These are phyloP conservation scores for Metschnikowia kunwiensis DNA, from an alignment of 805 yeast species.

Conservation along the genomic window DNA sequence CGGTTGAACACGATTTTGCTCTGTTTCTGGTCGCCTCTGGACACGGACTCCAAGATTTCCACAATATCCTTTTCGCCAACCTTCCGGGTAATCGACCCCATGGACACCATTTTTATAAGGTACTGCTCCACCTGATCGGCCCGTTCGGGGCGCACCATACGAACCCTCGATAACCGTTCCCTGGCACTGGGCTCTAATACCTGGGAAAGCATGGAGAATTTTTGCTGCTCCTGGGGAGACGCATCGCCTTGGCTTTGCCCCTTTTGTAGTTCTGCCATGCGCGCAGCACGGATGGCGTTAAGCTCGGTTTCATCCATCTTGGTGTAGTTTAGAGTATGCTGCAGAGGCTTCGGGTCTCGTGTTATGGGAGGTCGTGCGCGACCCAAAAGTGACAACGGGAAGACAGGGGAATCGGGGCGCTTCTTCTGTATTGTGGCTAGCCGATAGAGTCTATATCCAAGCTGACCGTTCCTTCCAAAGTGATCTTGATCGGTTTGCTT, in stretches of 20 bases:
- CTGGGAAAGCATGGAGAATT: slow-evolving; percentile 52
- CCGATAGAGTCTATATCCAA: too few relatives aligned
- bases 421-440: too few relatives aligned
- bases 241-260: slow-evolving; percentile 36
- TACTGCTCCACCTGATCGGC: slow-evolving; percentile 86
- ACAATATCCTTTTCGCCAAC: slow-evolving; percentile 82
- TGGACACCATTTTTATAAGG: slow-evolving; percentile 63
- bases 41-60: slow-evolving; percentile 74
- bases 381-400: not conserved
- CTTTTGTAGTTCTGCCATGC: slow-evolving; percentile 77
- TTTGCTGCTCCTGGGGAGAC: slow-evolving; percentile 32
- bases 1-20: slow-evolving; percentile 64
- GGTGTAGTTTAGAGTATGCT: not conserved
- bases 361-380: not conserved
- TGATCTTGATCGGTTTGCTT: too few relatives aligned
- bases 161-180: slow-evolving; percentile 80
- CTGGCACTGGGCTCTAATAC: slow-evolving; percentile 79
- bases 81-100: slow-evolving; percentile 74
- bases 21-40: slow-evolving; percentile 64
- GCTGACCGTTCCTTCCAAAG: too few relatives aligned
- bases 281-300: slow-evolving; percentile 89
- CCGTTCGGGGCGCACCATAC: slow-evolving; percentile 87
- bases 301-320: slow-evolving; percentile 83
- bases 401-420: too few relatives aligned
- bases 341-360: not conserved